A percentile compares a stretch with the other conserved stretches of the same genome.
phyloP scores from a whole-genome alignment of 2,329 filamentous ascomycete genomes.

The Trichoderma semiorbis region DNA sequence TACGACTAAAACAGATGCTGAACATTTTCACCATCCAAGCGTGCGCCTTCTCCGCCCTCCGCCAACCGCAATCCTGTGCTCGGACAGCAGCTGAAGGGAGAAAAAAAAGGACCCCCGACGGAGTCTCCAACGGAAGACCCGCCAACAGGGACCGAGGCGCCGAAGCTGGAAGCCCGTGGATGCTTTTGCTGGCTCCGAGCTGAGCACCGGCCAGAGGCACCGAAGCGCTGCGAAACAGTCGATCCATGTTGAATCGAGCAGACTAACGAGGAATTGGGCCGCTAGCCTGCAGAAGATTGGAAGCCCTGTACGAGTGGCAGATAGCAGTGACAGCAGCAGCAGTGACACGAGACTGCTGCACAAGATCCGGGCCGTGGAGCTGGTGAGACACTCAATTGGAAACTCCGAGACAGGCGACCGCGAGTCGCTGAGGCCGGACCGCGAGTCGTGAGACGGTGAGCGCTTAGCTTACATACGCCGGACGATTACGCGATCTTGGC shows the following conservation, averaged over 20 bases:
- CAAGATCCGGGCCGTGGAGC: not conserved
- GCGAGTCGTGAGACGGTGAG: not conserved
- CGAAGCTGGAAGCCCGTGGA: not conserved
- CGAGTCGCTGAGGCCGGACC: not conserved
- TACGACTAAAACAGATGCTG: slow-evolving; percentile 4
- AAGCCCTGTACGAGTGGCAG: not conserved
- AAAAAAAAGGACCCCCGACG: not conserved
- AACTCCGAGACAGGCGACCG: not conserved
- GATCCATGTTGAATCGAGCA: not conserved
- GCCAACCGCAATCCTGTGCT: slow-evolving; percentile 12
- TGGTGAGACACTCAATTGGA: not conserved
- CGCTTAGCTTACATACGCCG: not conserved
- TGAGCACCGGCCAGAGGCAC: not conserved
- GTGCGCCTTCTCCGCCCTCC: slow-evolving; percentile 13
- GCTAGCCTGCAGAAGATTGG: not conserved
- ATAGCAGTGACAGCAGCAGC: not conserved
- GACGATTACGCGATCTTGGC: not conserved
- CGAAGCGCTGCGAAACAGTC: not conserved
- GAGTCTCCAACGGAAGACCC: slow-evolving; percentile 9
- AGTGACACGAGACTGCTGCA: not conserved
- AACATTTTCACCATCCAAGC: slow-evolving; percentile 8
- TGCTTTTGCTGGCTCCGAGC: not conserved
- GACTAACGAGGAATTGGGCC: not conserved
- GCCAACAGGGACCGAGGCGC: slow-evolving; percentile 1
- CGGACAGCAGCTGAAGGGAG: not conserved